Evolutionary conservation across 164 flowering plant genomes (phyloP), one percentile per base, ranked within the genome.

Genomic region (Magnolia changhungtana): DNA sequence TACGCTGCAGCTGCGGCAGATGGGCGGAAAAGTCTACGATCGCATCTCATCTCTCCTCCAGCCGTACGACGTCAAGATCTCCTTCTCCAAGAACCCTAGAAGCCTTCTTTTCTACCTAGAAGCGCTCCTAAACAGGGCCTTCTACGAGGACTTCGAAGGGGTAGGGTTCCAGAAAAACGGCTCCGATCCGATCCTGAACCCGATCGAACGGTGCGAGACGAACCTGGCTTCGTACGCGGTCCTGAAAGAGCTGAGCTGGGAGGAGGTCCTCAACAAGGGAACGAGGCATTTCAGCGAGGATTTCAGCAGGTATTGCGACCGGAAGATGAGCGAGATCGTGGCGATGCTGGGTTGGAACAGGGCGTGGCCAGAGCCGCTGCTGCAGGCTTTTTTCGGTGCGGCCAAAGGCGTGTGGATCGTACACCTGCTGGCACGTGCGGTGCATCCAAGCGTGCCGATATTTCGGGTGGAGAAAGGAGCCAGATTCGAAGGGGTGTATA

Each of bases 311-410:
- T 96, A 91, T 45, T 93, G 98, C 63, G 99, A 96, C 71, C 75
- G 90, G 86, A 96, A 96, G 72, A 93, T 93, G 99, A 91, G 94
- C 67, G 94, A 92, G 75, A 88, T 93, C 45, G 94, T 90, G 50
- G 83, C 82, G 2, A 87, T 90, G 94, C 74, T 96, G 80, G 93
- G 93, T 1, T 96, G 98, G 99, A 90, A 82, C 77, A 77, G 92
- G 66, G 95, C 95, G 8, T 96, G 99, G 99, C 90, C 97, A 0
- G 98, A 92, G 77, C 93, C 88, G 49, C 78, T 96, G 63, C 70
- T 96, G 79, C 95, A 91, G 71, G 91, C 96, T 1, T 96, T 96
- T 76, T 96, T 96, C 24, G 82, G 86, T 4, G 99, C 98, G 29
- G 91, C 99, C 0, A 93, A 94, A 78, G 78, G 84, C 9, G 95